These are phyloP conservation scores for Erysimum cheiranthoides DNA, from an alignment of 345 rosid genomes.

Conservation along the genomic window DNA sequence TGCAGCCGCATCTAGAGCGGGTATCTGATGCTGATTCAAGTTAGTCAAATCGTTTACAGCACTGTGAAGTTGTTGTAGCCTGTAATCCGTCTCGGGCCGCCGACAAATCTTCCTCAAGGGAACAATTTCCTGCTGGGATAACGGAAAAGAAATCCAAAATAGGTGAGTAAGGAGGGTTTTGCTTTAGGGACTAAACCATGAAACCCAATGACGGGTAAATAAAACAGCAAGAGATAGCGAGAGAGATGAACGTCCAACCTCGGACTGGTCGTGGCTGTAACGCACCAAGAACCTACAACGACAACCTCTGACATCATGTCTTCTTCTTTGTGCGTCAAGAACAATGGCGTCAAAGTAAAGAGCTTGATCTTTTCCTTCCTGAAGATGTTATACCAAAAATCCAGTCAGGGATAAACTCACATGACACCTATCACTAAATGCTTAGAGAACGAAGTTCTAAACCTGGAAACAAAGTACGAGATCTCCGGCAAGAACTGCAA, in stretches of 20 bases:
- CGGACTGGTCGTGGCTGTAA: constrained; percentile 92
- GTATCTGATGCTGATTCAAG: constrained; percentile 46
- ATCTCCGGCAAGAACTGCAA: constrained; percentile 98
- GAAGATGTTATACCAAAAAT: constrained; percentile 32
- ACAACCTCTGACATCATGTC: constrained; percentile 99
- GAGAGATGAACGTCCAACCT: constrained; percentile 59
- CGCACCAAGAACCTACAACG: constrained; percentile 98
- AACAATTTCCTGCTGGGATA: constrained; percentile 84
- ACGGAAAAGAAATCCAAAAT: constrained; percentile 36
- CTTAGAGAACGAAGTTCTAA: constrained; percentile 7
- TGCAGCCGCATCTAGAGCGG: constrained; percentile 25
- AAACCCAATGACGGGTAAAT: constrained; percentile 12
- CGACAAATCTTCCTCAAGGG: constrained; percentile 93
- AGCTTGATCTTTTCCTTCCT: constrained; percentile 99
- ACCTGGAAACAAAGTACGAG: constrained; percentile 99
- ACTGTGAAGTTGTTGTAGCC: constrained; percentile 91
- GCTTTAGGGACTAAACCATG: constrained; percentile 17
- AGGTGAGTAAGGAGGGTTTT: constrained; percentile 35
- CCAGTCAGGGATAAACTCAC: constrained; percentile 4
- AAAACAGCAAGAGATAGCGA: constrained; percentile 8
- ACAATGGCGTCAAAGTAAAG: constrained; percentile 96
- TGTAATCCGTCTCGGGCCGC: constrained; percentile 97
- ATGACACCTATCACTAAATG: constrained; percentile 19
- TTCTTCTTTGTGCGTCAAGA: constrained; percentile 94
- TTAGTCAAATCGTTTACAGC: constrained; percentile 54